Conservation (phyloP, 192 early-diverging fungal species). For the Coemansia sp. region DNA sequence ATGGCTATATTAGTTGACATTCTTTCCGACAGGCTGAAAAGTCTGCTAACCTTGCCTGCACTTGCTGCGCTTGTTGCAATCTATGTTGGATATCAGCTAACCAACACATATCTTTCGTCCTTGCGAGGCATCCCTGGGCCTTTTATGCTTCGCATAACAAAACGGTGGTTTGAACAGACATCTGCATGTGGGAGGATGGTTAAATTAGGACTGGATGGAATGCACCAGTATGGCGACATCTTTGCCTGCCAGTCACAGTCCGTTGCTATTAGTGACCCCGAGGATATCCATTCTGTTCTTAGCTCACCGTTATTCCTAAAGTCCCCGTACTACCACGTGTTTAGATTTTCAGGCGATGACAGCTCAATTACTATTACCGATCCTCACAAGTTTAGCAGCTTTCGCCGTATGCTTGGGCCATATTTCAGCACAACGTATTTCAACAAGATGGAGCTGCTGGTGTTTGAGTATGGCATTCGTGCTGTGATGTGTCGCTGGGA, state of each 20-base stretch:
- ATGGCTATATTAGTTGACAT: too few species aligned
- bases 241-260: conserved; percentile 19
- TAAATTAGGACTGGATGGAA: background rate
- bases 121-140: conserved; percentile 18
- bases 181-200: conserved; percentile 6
- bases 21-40: too few species aligned
- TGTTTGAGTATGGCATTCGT: conserved; percentile 11
- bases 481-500: conserved; percentile 13
- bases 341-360: conserved; percentile 14
- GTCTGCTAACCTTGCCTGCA: background rate
- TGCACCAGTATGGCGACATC: conserved; percentile 10
- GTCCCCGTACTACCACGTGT: conserved; percentile 18
- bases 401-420: conserved; percentile 20
- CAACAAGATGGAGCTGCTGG: conserved; percentile 21
- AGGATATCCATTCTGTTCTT: conserved; percentile 20
- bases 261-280: conserved; percentile 18
- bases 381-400: conserved; percentile 4
- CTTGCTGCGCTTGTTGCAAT: too few species aligned
- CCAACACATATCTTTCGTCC: conserved; percentile 2
- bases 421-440: conserved; percentile 20
- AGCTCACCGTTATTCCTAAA: conserved; percentile 16
- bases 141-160: background rate
- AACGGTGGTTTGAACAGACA: conserved; percentile 1
- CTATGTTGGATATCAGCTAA: too few species aligned
- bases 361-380: conserved; percentile 11